Conservation (phyloP, 169 alveolate species). For the Eimeria maxima region DNA sequence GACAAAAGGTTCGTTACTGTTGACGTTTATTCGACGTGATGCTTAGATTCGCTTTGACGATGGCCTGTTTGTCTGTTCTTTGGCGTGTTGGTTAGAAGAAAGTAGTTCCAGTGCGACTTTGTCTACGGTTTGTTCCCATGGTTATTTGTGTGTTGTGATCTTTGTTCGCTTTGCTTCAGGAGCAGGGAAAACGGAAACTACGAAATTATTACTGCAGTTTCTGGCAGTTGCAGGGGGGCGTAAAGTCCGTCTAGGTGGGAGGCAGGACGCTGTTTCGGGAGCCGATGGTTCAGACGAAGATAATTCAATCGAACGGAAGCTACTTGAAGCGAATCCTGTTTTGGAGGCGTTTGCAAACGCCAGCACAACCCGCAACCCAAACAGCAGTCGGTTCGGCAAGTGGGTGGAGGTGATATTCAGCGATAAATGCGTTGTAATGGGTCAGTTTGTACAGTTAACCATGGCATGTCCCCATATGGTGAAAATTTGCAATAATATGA, state of each 20-base stretch:
- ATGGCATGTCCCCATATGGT: not conserved
- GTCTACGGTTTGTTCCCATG: no score
- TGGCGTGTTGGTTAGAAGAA: no score
- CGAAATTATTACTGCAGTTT: constrained; percentile 93
- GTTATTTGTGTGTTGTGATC: no score
- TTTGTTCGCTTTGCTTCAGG: constrained; percentile 85
- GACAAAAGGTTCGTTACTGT: no score
- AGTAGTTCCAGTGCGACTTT: no score
- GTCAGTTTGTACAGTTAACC: not conserved
- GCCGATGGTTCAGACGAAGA: not conserved
- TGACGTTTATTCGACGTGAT: no score
- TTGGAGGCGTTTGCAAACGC: constrained; percentile 99
- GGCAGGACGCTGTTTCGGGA: not conserved
- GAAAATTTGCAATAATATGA: no score
- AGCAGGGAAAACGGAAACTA: constrained; percentile 99
- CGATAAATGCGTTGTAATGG: constrained; percentile 85
- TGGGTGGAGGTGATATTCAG: constrained; percentile 94
- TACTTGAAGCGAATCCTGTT: constrained; percentile 98
- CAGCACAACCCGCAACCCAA: constrained; percentile 98
- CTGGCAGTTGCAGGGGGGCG: constrained; percentile 91
- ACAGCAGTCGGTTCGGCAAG: constrained; percentile 96
- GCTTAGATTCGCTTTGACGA: no score
- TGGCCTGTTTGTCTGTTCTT: no score
- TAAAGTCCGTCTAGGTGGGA: not conserved
- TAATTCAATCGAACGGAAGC: constrained; percentile 85